Evolutionary conservation across 139 green algal genomes (phyloP).

Genomic region (Deuterostichococcus epilithicus): DNA sequence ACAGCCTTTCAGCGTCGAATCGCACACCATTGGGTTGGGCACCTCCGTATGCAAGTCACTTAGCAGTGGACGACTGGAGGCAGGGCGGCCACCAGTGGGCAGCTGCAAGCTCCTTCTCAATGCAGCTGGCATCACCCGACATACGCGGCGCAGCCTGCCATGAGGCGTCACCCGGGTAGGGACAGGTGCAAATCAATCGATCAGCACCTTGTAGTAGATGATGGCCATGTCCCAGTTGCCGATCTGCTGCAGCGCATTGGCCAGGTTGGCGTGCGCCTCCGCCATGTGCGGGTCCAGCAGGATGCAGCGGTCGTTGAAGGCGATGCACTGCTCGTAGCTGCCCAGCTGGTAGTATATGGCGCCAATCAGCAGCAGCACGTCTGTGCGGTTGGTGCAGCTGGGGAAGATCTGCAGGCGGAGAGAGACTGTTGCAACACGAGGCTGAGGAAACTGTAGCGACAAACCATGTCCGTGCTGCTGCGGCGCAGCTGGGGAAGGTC

Average conservation of each 20-base stretch:
- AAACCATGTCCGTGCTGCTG: neutral
- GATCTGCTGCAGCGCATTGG: conserved; percentile 72
- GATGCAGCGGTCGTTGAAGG: conserved; percentile 68
- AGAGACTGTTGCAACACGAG: neutral
- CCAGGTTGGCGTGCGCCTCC: conserved; percentile 66
- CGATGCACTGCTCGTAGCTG: conserved; percentile 59
- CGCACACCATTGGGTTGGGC: too few species aligned
- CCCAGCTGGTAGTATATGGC: conserved; percentile 79
- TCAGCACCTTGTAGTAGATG: conserved; percentile 68
- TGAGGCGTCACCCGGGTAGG: neutral
- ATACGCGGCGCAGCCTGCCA: neutral
- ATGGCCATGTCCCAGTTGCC: conserved; percentile 77
- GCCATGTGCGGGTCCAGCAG: conserved; percentile 53
- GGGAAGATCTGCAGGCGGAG: conserved; percentile 26
- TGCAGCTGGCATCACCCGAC: neutral
- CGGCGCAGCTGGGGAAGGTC: neutral
- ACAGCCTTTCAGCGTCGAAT: neutral
- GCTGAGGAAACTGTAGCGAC: neutral
- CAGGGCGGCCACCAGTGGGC: too few species aligned
- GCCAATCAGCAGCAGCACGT: conserved; percentile 79
- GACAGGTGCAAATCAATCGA: too few species aligned
- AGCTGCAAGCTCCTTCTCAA: too few species aligned
- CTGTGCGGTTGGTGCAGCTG: conserved; percentile 37
- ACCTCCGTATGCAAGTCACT: too few species aligned
- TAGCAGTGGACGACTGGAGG: too few species aligned